Conservation (phyloP, 331 rosid species). For the Stylosanthes scabra region DNA sequence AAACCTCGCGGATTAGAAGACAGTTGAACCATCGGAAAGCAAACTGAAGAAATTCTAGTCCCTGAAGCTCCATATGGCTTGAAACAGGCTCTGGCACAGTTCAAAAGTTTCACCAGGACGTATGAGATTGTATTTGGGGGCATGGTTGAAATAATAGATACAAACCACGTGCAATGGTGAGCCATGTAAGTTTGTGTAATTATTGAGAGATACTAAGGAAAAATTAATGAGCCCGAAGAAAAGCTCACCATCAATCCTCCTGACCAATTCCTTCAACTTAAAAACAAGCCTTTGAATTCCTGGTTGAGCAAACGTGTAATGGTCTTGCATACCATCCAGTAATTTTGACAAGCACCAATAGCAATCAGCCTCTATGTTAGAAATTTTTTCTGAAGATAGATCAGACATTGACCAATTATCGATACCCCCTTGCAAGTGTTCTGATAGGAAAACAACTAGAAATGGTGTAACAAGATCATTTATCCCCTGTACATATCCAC, state of each 20-base stretch:
- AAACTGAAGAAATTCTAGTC: conserved; percentile 96
- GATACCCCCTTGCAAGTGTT: conserved; percentile 72
- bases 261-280: conserved; percentile 90
- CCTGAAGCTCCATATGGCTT: conserved; percentile 93
- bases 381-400: conserved; percentile 69
- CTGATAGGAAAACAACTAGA: conserved; percentile 91
- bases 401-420: conserved; percentile 79
- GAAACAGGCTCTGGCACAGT: conserved; percentile 80
- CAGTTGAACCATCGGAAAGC: conserved; percentile 99
- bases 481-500: conserved; percentile 99
- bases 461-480: conserved; percentile 96
- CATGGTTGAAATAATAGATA: conserved; percentile 17
- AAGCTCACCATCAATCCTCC: conserved; percentile 85
- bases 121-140: conserved; percentile 31
- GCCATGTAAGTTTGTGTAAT: conserved; percentile 30
- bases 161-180: conserved; percentile 20
- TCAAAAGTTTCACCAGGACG: conserved; percentile 33
- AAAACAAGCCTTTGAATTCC: conserved; percentile 97
- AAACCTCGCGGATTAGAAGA: conserved; percentile 95
- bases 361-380: conserved; percentile 88
- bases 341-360: conserved; percentile 95
- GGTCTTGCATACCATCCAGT: conserved; percentile 99
- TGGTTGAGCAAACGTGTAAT: conserved; percentile 95
- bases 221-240: conserved; percentile 23
- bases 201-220: conserved; percentile 17